Percentiles rank a stretch among this genome's conserved stretches.
Conservation (phyloP, 257 asterid genomes). For the Scutellaria baicalensis region DNA sequence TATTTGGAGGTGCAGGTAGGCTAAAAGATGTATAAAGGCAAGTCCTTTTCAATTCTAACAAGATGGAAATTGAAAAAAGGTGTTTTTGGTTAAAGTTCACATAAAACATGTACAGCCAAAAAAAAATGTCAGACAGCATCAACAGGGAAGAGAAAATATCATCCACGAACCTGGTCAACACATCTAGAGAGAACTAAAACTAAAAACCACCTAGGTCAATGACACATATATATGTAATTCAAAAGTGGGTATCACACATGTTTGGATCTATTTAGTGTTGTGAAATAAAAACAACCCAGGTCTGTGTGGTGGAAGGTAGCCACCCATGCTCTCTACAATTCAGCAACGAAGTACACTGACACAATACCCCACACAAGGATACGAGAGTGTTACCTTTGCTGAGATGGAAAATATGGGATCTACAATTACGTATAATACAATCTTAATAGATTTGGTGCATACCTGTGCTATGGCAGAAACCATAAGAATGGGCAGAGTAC, state of each 20-base stretch:
- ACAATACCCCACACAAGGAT: neutral
- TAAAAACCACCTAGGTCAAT: neutral
- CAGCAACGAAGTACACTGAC: neutral
- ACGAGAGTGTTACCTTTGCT: neutral
- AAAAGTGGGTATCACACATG: neutral
- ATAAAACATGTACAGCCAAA: neutral
- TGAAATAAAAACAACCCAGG: neutral
- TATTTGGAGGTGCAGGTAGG: neutral
- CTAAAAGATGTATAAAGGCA: neutral
- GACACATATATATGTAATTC: neutral
- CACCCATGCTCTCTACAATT: neutral
- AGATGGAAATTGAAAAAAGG: neutral
- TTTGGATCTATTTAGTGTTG: neutral
- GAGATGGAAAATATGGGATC: neutral
- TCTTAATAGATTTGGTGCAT: constrained; percentile 6
- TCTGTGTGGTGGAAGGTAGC: neutral
- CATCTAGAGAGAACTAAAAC: neutral
- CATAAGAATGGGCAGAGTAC: constrained; percentile 84
- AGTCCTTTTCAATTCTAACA: neutral
- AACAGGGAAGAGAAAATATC: neutral
- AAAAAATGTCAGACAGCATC: neutral
- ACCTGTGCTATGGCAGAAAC: constrained; percentile 98
- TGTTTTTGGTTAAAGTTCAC: neutral
- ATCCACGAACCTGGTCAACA: neutral
- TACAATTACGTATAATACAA: neutral